A percentile compares a stretch with the other conserved stretches of the same genome.
Evolutionary conservation across 495 filamentous ascomycete species (phyloP).

Genomic region (Hypomontagnella monticulosa): DNA sequence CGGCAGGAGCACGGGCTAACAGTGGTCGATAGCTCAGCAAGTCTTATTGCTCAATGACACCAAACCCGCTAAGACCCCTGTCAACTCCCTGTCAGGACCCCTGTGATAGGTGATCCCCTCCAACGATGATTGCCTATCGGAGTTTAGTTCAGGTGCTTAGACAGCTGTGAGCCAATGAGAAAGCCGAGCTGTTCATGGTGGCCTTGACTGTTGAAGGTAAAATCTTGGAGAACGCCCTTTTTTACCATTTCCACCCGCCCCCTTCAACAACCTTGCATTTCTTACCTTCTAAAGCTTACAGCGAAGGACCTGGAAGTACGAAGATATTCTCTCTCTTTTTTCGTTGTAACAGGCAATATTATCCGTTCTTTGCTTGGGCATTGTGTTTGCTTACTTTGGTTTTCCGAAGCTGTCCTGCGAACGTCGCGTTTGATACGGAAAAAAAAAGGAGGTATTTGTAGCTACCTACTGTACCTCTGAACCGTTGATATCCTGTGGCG

Average conservation of each 20-base stretch:
- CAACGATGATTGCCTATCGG: constrained; percentile 35
- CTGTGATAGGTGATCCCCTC: constrained; percentile 35
- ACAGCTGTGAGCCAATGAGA: constrained; percentile 23
- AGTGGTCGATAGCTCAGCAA: constrained; percentile 9
- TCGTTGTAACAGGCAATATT: constrained; percentile 21
- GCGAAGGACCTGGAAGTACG: constrained; percentile 17
- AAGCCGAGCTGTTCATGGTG: constrained; percentile 22
- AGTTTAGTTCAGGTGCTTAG: constrained; percentile 37
- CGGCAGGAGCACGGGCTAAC: constrained; percentile 17
- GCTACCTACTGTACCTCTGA: constrained; percentile 18
- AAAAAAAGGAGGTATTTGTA: neutral
- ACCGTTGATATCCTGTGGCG: constrained; percentile 21
- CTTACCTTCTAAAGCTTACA: constrained; percentile 2
- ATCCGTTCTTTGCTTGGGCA: constrained; percentile 25
- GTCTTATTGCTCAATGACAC: constrained; percentile 39
- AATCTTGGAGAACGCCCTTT: constrained; percentile 19
- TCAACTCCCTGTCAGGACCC: constrained; percentile 19
- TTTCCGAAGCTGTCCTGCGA: constrained; percentile 19
- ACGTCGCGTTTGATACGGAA: constrained; percentile 2
- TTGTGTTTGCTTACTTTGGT: constrained; percentile 9
- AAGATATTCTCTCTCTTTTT: constrained; percentile 1
- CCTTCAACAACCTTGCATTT: constrained; percentile 18
- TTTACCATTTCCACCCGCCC: constrained; percentile 20
- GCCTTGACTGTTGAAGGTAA: constrained; percentile 18
- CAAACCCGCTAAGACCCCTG: constrained; percentile 31